A percentile compares a stretch with the other conserved stretches of the same genome.
Conservation (phyloP, 495 filamentous ascomycete species). For the Aeminium ludgeri region DNA sequence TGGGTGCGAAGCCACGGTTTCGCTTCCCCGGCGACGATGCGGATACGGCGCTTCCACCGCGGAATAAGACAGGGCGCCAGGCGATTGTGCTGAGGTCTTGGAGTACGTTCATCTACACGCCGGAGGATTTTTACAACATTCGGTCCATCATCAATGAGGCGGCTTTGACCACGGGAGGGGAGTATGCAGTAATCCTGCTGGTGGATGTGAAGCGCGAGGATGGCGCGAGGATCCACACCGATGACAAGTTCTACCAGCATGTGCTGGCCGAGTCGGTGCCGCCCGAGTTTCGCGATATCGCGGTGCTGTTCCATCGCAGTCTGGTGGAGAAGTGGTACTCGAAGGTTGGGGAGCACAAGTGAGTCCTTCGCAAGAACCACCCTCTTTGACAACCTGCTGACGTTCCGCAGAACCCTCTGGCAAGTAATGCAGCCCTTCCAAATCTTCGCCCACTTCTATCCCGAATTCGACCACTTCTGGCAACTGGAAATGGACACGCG, state of each 20-base stretch:
- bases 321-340: conserved; percentile 1
- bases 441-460: conserved; percentile 6
- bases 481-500: conserved; percentile 5
- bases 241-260: conserved; percentile 2
- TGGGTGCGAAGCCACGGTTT: not conserved
- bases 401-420: not conserved
- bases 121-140: conserved; percentile 2
- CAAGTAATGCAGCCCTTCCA: conserved; percentile 8
- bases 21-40: not conserved
- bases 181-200: conserved; percentile 3
- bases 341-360: conserved; percentile 1
- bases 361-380: not conserved
- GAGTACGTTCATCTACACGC: conserved; percentile 1
- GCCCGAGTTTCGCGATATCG: conserved; percentile 2
- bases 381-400: not conserved
- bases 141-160: conserved; percentile 4
- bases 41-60: not conserved
- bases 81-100: conserved; percentile 3
- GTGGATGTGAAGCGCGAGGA: conserved; percentile 4
- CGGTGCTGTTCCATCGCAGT: conserved; percentile 2
- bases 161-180: not conserved
- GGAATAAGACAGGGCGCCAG: conserved; percentile 1
- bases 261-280: not conserved
- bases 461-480: conserved; percentile 6
- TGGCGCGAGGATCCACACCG: not conserved